phyloP scores from a whole-genome alignment of 176 grass and related monocot genomes.

The Juncus inflexus region DNA sequence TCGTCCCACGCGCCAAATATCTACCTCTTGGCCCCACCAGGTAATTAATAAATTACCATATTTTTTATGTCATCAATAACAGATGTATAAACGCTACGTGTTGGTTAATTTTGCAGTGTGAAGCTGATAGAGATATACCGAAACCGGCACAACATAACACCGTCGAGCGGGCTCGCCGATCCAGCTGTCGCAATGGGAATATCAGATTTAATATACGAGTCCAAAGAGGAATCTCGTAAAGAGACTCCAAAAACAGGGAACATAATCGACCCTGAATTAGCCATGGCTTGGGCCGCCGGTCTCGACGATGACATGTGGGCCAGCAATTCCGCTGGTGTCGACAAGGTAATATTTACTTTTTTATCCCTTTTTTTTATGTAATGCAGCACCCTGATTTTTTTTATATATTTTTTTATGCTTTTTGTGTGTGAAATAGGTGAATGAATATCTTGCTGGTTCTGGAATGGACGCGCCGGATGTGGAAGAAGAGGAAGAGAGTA shows the following conservation, averaged over 20 bases:
- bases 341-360: conserved; percentile 58
- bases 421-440: conserved; percentile 58
- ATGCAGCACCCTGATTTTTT: neutral
- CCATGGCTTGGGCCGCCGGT: conserved; percentile 98
- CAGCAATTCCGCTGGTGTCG: conserved; percentile 79
- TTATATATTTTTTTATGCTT: neutral
- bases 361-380: neutral
- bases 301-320: conserved; percentile 86
- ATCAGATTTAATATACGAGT: conserved; percentile 94
- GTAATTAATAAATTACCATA: conserved; percentile 30
- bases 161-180: conserved; percentile 79
- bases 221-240: conserved; percentile 55
- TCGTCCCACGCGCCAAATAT: conserved; percentile 92
- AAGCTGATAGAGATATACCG: conserved; percentile 98
- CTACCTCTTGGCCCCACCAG: conserved; percentile 94
- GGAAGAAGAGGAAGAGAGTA: conserved; percentile 89
- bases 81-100: neutral
- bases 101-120: conserved; percentile 43
- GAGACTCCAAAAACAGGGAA: conserved; percentile 45
- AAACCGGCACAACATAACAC: conserved; percentile 85
- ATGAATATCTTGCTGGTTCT: conserved; percentile 97
- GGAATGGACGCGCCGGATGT: conserved; percentile 99
- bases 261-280: conserved; percentile 87
- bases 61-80: too few relatives aligned
- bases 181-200: conserved; percentile 95